Evolutionary conservation across 2,329 filamentous ascomycete species (phyloP).

Genomic region (Fusarium floridanum): DNA sequence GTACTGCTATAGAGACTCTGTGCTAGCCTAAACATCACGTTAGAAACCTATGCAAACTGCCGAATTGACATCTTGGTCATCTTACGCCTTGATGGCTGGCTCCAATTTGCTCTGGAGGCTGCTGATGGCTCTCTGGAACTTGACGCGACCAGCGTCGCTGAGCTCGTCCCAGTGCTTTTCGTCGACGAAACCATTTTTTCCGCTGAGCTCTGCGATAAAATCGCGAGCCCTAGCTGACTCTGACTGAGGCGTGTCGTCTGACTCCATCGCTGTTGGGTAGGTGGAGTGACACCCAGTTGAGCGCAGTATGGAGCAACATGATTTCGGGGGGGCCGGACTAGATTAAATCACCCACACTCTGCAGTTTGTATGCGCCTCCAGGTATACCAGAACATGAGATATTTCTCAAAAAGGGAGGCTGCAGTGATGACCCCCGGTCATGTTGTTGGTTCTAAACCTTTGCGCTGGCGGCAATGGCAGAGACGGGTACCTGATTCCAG

Average conservation of each 20-base stretch:
- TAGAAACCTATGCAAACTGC: background rate
- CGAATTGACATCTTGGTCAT: background rate
- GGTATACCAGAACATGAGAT: background rate
- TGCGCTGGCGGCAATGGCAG: background rate
- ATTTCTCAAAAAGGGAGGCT: background rate
- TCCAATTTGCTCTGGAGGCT: background rate
- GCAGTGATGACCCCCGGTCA: background rate
- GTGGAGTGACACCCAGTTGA: background rate
- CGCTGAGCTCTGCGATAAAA: background rate
- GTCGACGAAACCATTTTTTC: background rate
- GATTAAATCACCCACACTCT: background rate
- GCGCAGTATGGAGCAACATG: background rate
- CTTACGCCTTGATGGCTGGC: background rate
- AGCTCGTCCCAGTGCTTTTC: background rate
- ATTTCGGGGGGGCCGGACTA: background rate
- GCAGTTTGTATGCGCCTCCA: background rate
- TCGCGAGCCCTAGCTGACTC: background rate
- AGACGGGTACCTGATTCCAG: background rate
- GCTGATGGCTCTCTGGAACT: background rate
- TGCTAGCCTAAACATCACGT: background rate
- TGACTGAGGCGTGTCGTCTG: too few relatives aligned
- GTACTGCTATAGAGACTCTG: constrained; percentile 10
- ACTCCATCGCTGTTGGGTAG: too few relatives aligned
- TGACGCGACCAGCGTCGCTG: background rate
- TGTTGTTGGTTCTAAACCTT: background rate